phyloP scores from a whole-genome alignment of 2,329 filamentous ascomycete genomes.

The Cylindrodendrum hubeiense region DNA sequence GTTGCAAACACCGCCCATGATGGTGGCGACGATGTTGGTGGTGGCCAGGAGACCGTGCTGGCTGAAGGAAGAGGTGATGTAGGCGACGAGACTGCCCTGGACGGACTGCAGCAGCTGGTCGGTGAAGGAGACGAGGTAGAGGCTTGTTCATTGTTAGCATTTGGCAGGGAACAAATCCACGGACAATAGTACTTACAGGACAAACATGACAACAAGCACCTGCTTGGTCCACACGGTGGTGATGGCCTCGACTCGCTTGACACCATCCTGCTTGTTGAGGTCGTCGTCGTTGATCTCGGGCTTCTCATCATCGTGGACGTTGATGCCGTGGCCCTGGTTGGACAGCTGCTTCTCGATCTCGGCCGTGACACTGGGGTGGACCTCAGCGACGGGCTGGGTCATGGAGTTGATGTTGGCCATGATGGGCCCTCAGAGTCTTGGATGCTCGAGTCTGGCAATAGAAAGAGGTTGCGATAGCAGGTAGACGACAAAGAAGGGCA shows the following conservation, averaged over 20 bases:
- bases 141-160: slow-evolving; percentile 39
- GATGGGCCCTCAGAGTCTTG: neutral
- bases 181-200: slow-evolving; percentile 47
- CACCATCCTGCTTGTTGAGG: slow-evolving; percentile 50
- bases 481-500: neutral
- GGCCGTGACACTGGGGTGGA: neutral
- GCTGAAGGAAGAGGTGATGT: slow-evolving; percentile 74
- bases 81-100: slow-evolving; percentile 67
- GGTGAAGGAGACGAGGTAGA: slow-evolving; percentile 55
- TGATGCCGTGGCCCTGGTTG: neutral
- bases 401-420: slow-evolving; percentile 1
- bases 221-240: slow-evolving; percentile 54
- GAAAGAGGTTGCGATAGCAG: neutral
- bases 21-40: slow-evolving; percentile 69
- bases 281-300: slow-evolving; percentile 26
- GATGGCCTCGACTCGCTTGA: slow-evolving; percentile 53
- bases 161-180: neutral
- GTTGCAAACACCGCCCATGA: slow-evolving; percentile 54
- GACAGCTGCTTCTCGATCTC: slow-evolving; percentile 6
- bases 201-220: slow-evolving; percentile 51
- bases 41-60: slow-evolving; percentile 76
- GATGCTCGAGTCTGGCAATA: neutral
- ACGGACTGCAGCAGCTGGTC: slow-evolving; percentile 52
- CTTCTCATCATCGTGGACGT: slow-evolving; percentile 2
- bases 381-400: slow-evolving; percentile 3